A percentile compares a stretch with the other conserved stretches of the same genome.
Evolutionary conservation across 148 eudicot species (phyloP).

Genomic region (Diospyros kaki): DNA sequence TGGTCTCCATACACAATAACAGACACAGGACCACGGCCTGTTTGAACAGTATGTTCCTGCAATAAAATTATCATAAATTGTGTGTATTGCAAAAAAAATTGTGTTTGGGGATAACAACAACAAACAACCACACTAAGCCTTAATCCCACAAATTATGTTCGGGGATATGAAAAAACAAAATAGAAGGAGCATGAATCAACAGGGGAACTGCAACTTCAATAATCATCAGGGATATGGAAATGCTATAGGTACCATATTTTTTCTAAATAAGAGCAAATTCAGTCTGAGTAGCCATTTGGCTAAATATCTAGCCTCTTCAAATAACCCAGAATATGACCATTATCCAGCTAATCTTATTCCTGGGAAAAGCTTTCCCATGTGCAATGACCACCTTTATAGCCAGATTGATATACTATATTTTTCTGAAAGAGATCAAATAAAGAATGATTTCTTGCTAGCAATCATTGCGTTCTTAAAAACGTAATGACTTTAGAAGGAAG

Average conservation of each 20-base stretch:
- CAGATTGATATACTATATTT: constrained; percentile 19
- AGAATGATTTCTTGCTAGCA: constrained; percentile 11
- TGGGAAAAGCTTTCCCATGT: constrained; percentile 30
- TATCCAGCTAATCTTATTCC: constrained; percentile 25
- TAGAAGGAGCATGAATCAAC: too few species aligned
- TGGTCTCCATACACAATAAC: constrained; percentile 96
- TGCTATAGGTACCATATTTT: not conserved
- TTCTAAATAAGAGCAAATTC: not conserved
- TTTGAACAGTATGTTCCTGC: constrained; percentile 84
- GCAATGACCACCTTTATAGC: constrained; percentile 24
- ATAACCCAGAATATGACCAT: constrained; percentile 4
- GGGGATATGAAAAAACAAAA: too few species aligned
- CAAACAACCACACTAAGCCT: not conserved
- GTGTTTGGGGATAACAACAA: not conserved
- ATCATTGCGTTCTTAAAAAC: constrained; percentile 9
- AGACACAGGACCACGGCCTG: constrained; percentile 73
- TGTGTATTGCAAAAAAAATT: not conserved
- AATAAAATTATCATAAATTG: constrained; percentile 4
- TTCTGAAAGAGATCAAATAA: constrained; percentile 14
- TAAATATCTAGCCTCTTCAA: constrained; percentile 16
- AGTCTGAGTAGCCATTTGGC: not conserved
- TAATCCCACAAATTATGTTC: not conserved
- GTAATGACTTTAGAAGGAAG: constrained; percentile 7
- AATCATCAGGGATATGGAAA: not conserved
- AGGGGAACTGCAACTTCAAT: not conserved